phyloP scores from a whole-genome alignment of 306 rosid genomes.

The Abrus precatorius region DNA sequence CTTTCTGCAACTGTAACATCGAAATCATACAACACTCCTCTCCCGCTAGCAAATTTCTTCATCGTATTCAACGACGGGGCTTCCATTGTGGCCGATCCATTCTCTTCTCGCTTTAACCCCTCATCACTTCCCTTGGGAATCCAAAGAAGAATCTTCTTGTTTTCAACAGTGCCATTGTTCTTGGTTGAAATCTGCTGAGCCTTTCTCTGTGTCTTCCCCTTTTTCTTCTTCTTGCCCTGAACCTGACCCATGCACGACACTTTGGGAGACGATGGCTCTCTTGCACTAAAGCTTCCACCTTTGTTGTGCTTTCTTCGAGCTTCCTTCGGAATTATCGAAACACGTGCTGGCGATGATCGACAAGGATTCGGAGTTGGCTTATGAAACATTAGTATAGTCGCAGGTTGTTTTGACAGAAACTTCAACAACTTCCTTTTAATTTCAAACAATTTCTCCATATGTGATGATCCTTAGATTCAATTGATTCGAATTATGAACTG shows the following conservation, averaged over 20 bases:
- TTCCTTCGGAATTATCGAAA: constrained; percentile 63
- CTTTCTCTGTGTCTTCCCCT: constrained; percentile 9
- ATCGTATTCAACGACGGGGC: constrained; percentile 49
- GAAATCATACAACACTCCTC: constrained; percentile 52
- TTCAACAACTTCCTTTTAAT: constrained; percentile 45
- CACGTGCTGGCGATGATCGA: constrained; percentile 41
- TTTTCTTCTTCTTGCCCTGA: constrained; percentile 49
- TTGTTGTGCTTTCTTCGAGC: constrained; percentile 54
- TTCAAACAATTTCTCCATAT: constrained; percentile 57
- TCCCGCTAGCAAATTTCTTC: constrained; percentile 59
- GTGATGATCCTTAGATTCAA: neutral
- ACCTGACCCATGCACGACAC: constrained; percentile 77
- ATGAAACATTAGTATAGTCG: constrained; percentile 48
- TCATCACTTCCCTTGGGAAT: constrained; percentile 38
- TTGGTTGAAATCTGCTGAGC: constrained; percentile 3
- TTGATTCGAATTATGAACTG: neutral
- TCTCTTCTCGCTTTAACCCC: constrained; percentile 28
- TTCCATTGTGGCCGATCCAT: neutral
- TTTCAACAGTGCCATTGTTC: constrained; percentile 35
- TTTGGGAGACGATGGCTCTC: constrained; percentile 68
- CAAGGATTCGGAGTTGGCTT: constrained; percentile 55
- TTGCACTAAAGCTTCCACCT: constrained; percentile 50
- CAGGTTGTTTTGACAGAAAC: constrained; percentile 55
- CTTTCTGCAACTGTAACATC: constrained; percentile 39
- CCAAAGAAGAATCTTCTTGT: constrained; percentile 44